phyloP scores from a whole-genome alignment of 2,329 filamentous ascomycete species.

The Fusarium caatingaense region DNA sequence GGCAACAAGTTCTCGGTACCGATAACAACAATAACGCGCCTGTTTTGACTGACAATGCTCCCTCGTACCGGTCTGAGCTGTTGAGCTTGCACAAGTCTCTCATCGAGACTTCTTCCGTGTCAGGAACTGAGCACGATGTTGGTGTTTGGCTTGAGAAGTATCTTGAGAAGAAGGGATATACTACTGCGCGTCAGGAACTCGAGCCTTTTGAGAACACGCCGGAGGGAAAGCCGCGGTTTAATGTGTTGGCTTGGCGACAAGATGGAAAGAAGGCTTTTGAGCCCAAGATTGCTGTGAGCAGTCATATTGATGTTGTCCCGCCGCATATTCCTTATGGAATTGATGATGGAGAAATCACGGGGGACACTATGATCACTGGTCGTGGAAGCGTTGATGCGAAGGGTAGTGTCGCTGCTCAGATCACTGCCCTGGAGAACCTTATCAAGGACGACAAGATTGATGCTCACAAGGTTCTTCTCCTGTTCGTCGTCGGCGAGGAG shows the following conservation, averaged over 20 bases:
- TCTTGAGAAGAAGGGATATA: slow-evolving; percentile 63
- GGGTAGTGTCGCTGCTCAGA: slow-evolving; percentile 77
- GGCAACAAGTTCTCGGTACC: slow-evolving; percentile 22
- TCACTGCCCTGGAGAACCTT: slow-evolving; percentile 73
- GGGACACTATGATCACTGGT: slow-evolving; percentile 70
- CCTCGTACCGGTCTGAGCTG: slow-evolving; percentile 62
- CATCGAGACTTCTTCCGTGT: slow-evolving; percentile 79
- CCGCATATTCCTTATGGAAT: slow-evolving; percentile 77
- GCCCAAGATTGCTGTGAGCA: slow-evolving; percentile 74
- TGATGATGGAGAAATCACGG: slow-evolving; percentile 57
- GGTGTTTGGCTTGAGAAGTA: slow-evolving; percentile 76
- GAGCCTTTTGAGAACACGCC: slow-evolving; percentile 48
- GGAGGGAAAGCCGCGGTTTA: slow-evolving; percentile 63
- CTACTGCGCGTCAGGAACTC: slow-evolving; percentile 57
- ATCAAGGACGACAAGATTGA: slow-evolving; percentile 55
- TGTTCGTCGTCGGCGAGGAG: slow-evolving; percentile 87
- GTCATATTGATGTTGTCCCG: slow-evolving; percentile 85
- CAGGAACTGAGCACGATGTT: slow-evolving; percentile 74
- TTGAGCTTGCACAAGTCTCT: slow-evolving; percentile 80
- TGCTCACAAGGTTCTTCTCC: slow-evolving; percentile 65
- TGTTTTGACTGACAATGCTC: slow-evolving; percentile 33
- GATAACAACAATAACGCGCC: neutral
- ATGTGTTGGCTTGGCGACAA: slow-evolving; percentile 77
- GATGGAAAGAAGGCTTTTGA: slow-evolving; percentile 53
- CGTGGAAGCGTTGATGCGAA: slow-evolving; percentile 81